Base-by-base conservation (phyloP, 352 stramenopile species). In the Phytophthora constricta region DNA sequence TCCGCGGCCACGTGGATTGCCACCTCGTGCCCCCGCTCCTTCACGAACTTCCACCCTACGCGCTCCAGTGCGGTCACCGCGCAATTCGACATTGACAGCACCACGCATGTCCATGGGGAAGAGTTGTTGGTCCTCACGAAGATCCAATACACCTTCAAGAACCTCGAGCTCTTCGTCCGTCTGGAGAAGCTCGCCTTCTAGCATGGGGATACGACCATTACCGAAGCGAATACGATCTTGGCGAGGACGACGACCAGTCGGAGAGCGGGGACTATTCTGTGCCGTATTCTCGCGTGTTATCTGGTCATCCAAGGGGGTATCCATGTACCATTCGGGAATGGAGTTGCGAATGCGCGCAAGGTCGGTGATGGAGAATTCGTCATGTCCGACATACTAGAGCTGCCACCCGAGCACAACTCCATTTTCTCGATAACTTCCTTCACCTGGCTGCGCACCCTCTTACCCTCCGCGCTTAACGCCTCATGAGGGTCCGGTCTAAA, bases 351-450 rank as follows among this genome's bases (percentile, higher is more conserved):
- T 22, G 79, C 83, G 34, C 79, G 86, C 37, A 92, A 63, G n/a
- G 75, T 84, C 11, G 83, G 83, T 1, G 81, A 91, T 10, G 70
- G 60, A 25, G 76, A 83, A 42, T 72, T 74, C 45, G 70, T 58
- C 23, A 63, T 48, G 11, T 85, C 83, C 20, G 65, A 75, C 19
- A 65, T 72, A 9, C 68, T 66, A 22, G 54, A 70, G 46, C 59
- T 74, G 9, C 72, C 83, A 49, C 83, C 87, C 22, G 84, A 95
- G 50, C 85, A 95, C 48, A 96, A 63, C 50, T 93, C 86, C 87
- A 96, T 96, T 60, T 90, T 90, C 57, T 92, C 84, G n/a, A 95
- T 89, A 39, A 96, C 69, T 8, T 74, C 55, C 53, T 87, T 89
- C 9, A 96, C 76, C 52, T 87, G 76, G 25, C 58, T 77, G 31